phyloP scores from a whole-genome alignment of 148 eudicot species.

The Arctostaphylos glauca region DNA sequence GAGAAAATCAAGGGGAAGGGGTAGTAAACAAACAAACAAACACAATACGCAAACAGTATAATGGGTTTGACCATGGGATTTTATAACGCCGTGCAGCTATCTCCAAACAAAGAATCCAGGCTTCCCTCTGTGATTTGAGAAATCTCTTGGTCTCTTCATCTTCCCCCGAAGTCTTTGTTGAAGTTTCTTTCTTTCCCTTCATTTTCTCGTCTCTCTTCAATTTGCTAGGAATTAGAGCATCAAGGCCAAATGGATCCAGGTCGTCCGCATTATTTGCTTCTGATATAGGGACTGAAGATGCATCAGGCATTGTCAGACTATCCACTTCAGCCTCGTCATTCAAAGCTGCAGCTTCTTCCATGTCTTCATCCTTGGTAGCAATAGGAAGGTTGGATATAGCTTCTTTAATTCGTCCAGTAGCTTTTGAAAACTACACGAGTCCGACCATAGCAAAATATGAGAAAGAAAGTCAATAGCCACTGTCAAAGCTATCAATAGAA shows the following conservation, averaged over 20 bases:
- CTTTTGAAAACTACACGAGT: constrained; percentile 77
- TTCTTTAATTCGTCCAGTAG: constrained; percentile 71
- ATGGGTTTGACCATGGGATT: constrained; percentile 60
- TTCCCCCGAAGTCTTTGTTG: constrained; percentile 38
- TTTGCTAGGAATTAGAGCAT: constrained; percentile 59
- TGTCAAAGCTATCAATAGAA: background rate
- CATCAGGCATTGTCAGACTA: constrained; percentile 28
- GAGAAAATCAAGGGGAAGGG: background rate
- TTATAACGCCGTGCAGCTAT: constrained; percentile 88
- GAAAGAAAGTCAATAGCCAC: background rate
- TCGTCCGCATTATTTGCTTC: constrained; percentile 42
- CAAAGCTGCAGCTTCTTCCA: constrained; percentile 75
- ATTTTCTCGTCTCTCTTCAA: constrained; percentile 52
- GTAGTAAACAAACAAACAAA: background rate
- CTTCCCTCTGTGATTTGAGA: constrained; percentile 70
- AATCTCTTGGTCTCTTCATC: constrained; percentile 66
- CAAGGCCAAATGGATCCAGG: constrained; percentile 91
- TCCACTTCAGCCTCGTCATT: constrained; percentile 38
- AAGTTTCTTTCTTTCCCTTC: constrained; percentile 46
- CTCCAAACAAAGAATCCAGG: constrained; percentile 75
- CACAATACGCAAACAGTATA: background rate
- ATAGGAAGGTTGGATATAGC: constrained; percentile 66
- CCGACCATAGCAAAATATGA: constrained; percentile 1
- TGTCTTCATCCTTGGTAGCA: constrained; percentile 78
- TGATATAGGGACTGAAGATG: constrained; percentile 32